A percentile compares a stretch with the other conserved stretches of the same genome.
These are phyloP conservation scores for Globisporangium uncinulatum DNA, from an alignment of 352 stramenopile species.

Conservation along the genomic window DNA sequence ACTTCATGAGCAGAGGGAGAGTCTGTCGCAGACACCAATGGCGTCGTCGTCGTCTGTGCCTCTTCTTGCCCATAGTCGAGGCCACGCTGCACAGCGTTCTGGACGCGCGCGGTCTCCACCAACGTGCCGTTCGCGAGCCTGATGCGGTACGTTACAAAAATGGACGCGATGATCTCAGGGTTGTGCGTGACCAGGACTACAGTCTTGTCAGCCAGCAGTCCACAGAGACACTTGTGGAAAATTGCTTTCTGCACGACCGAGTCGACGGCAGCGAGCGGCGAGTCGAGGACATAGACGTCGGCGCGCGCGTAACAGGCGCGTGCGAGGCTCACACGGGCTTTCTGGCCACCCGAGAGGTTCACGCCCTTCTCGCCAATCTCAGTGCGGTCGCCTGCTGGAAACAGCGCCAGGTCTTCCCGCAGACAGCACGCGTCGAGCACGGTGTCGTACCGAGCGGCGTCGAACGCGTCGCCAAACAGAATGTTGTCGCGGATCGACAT, in stretches of 20 bases:
- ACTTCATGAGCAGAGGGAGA: no score
- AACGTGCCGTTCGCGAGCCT: slow-evolving; percentile 19
- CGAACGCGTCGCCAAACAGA: slow-evolving; percentile 77
- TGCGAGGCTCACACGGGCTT: slow-evolving; percentile 67
- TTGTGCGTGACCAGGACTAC: slow-evolving; percentile 91
- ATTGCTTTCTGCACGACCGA: slow-evolving; percentile 89
- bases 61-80: not conserved
- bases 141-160: slow-evolving; percentile 22
- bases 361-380: slow-evolving; percentile 95
- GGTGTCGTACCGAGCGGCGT: slow-evolving; percentile 34
- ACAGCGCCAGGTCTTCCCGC: slow-evolving; percentile 72
- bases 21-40: no score
- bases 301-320: slow-evolving; percentile 56
- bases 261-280: slow-evolving; percentile 90
- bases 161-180: slow-evolving; percentile 47
- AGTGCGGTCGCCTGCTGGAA: slow-evolving; percentile 85
- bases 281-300: slow-evolving; percentile 85
- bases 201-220: slow-evolving; percentile 31
- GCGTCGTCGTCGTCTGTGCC: no score
- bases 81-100: not conserved
- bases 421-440: slow-evolving; percentile 80
- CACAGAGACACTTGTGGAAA: slow-evolving; percentile 47
- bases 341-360: slow-evolving; percentile 92
- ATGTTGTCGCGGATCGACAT: slow-evolving; percentile 92
- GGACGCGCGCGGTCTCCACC: slow-evolving; percentile 1